phyloP scores from a whole-genome alignment of 768 basidiomycete genomes.

The Astraeus odoratus region DNA sequence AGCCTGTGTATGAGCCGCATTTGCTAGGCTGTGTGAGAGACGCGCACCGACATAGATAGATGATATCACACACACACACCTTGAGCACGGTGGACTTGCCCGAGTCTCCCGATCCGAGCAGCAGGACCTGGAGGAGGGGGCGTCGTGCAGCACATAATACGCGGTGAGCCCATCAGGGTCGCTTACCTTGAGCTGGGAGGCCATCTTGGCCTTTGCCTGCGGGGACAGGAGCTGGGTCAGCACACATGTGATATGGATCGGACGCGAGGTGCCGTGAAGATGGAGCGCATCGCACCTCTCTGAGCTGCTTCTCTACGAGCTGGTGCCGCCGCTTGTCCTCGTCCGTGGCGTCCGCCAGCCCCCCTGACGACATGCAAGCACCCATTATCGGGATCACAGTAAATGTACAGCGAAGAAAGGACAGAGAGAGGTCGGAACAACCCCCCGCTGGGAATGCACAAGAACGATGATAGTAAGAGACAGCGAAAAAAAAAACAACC shows the following conservation, averaged over 20 bases:
- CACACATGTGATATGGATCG: neutral
- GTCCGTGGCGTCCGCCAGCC: conserved; percentile 54
- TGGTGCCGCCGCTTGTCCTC: conserved; percentile 59
- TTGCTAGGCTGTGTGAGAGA: conserved; percentile 48
- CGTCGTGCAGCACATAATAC: no score
- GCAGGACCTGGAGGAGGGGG: conserved; percentile 72
- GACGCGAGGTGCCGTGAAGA: neutral
- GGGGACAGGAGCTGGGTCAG: conserved; percentile 38
- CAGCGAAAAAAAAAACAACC: conserved; percentile 1
- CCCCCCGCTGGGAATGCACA: neutral
- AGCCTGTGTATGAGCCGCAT: conserved; percentile 93
- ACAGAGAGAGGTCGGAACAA: neutral
- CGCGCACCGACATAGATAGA: no score
- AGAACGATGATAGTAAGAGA: neutral
- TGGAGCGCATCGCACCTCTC: conserved; percentile 46
- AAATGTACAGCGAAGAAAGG: conserved; percentile 3
- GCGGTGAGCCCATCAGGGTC: neutral
- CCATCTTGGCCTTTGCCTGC: conserved; percentile 64
- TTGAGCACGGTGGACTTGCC: conserved; percentile 92
- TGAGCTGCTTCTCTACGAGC: conserved; percentile 72
- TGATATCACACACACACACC: conserved; percentile 35
- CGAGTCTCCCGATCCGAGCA: conserved; percentile 89
- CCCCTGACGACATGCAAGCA: conserved; percentile 62
- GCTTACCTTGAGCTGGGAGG: neutral
- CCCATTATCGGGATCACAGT: conserved; percentile 46